These are phyloP conservation scores for Cryptococcus sp. DNA, from an alignment of 1,284 basidiomycete species.

Conservation along the genomic window DNA sequence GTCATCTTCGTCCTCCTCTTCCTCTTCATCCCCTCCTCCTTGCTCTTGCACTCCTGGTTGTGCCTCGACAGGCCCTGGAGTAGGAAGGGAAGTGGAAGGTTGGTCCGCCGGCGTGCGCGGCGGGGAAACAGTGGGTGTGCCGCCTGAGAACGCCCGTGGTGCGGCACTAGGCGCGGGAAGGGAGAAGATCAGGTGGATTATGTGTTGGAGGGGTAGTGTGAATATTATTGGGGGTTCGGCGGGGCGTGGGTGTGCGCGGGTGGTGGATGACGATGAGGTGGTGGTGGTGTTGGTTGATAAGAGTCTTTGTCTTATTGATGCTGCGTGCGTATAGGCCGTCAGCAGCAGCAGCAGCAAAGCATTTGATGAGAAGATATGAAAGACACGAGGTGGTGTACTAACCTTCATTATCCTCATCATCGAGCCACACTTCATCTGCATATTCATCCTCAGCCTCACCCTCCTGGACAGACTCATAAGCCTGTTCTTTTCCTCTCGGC, in stretches of 20 bases:
- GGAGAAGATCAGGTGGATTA: conserved; percentile 33
- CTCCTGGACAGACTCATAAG: conserved; percentile 1
- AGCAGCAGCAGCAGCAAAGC: background rate
- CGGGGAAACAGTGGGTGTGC: conserved; percentile 33
- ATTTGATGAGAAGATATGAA: background rate
- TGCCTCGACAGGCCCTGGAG: background rate
- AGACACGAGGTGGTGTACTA: background rate
- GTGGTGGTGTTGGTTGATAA: background rate
- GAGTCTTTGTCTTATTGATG: background rate
- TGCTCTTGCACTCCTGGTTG: background rate
- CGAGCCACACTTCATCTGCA: conserved; percentile 34
- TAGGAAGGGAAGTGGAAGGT: conserved; percentile 3
- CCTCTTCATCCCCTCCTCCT: background rate
- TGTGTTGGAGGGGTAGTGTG: conserved; percentile 33
- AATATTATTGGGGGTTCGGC: conserved; percentile 40
- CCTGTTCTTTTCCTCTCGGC: too few species aligned
- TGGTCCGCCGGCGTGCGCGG: conserved; percentile 12
- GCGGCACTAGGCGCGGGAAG: conserved; percentile 33
- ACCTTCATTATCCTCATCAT: conserved; percentile 26
- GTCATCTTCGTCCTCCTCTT: background rate
- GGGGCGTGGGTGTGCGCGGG: conserved; percentile 11
- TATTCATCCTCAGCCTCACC: conserved; percentile 12
- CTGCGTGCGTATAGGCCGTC: too few species aligned
- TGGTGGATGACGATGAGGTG: background rate
- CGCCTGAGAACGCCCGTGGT: conserved; percentile 33